Base-by-base conservation (phyloP, 176 grass and related monocot species). In the Areca catechu region DNA sequence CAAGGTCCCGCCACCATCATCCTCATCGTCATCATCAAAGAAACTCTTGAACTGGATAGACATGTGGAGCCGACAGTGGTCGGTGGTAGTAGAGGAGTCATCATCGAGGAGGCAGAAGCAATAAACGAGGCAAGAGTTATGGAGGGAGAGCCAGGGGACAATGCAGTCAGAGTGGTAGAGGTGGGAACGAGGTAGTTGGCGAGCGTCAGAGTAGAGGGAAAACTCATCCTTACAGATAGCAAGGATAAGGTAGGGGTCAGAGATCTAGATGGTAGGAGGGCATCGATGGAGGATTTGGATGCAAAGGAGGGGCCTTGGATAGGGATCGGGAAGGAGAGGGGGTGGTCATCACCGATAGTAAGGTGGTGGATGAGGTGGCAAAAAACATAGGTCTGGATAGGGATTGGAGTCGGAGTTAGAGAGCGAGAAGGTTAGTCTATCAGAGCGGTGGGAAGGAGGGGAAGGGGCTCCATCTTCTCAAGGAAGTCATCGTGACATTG, bases 141-240 rank as follows among this genome's bases (percentile, higher is more conserved):
- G 92, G 24, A 83, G 59, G 62, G 79, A 57, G 7, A 96, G 71
- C 92, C 92, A 96, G 20, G 79, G 72, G 25, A 87, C 77, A 64
- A 96, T 88, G 48, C 92, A 96, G 22, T 51, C 29, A 17, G 86
- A 87, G 61, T 96, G 92, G 58, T 90, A 96, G 47, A 90, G 37
- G 68, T 96, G 92, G 21, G 71, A 66, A 18, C 92, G 90, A n/a
- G 92, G 92, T 49, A 96, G 92, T 34, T 22, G 82, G 15, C 75
- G 53, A 5, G 80, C 92, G 1, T n/a, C 5, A 15, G 72, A 72
- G 22, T 71, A 66, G 28, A 80, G 68, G 0, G 75, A 22, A 23
- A 96, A 82, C 58, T 96, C 92, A 20, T 90, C 86, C 78, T 85
- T 87, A 72, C 92, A 96, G 37, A 96, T 74, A 51, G 92, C 77